phyloP scores from a whole-genome alignment of 441 rosid species.

The Capsella rubella region DNA sequence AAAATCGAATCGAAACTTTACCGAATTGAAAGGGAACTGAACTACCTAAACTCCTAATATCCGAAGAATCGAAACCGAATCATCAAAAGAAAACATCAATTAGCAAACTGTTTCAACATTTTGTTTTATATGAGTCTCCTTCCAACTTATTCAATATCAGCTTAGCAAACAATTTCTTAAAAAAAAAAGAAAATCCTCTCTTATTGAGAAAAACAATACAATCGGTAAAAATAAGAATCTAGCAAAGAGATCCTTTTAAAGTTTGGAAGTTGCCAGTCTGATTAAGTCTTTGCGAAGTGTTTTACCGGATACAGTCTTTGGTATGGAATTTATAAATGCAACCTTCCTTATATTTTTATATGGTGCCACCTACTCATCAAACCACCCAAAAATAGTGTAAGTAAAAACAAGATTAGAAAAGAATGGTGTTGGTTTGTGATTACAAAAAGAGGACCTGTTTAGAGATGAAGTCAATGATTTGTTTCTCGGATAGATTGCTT shows the following conservation, averaged over 20 bases:
- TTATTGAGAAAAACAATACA: not conserved
- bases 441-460: conserved; percentile 31
- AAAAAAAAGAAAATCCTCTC: too few species aligned
- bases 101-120: too few species aligned
- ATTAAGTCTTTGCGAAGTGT: conserved; percentile 89
- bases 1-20: too few species aligned
- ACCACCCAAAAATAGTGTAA: not conserved
- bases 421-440: not conserved
- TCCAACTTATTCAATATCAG: too few species aligned
- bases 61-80: too few species aligned
- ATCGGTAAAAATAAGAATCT: not conserved
- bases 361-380: conserved; percentile 77
- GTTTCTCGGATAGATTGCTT: conserved; percentile 51
- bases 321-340: conserved; percentile 69
- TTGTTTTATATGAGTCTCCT: too few species aligned
- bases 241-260: conserved; percentile 1
- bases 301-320: conserved; percentile 88
- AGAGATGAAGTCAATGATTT: conserved; percentile 68
- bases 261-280: conserved; percentile 72
- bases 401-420: not conserved
- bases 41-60: too few species aligned
- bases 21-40: too few species aligned
- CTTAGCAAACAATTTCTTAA: too few species aligned
- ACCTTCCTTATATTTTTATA: conserved; percentile 82
- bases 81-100: too few species aligned